A percentile compares a stretch with the other conserved stretches of the same genome.
These are phyloP conservation scores for Pseudogymnoascus sp. DNA, from an alignment of 2,329 filamentous ascomycete genomes.

Conservation along the genomic window DNA sequence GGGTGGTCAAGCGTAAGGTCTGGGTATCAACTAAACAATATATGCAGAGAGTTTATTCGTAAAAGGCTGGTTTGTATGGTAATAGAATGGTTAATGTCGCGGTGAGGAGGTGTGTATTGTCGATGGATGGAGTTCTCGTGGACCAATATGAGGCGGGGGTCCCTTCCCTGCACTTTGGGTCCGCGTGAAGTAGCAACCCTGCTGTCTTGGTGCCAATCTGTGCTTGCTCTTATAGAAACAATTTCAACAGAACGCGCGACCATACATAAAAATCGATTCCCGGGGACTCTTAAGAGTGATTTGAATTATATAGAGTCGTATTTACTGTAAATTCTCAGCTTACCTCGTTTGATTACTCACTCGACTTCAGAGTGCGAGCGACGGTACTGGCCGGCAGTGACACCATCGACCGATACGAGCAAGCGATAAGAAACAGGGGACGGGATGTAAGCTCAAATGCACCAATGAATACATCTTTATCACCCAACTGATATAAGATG, in stretches of 20 bases:
- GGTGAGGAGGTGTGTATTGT: not conserved
- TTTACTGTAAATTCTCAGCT: not conserved
- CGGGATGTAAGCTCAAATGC: not conserved
- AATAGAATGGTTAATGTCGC: constrained; percentile 3
- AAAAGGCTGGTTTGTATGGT: not conserved
- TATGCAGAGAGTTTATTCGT: not conserved
- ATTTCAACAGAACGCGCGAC: not conserved
- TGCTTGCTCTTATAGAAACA: not conserved
- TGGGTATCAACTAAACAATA: constrained; percentile 1
- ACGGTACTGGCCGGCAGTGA: not conserved
- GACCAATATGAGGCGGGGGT: constrained; percentile 9
- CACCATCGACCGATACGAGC: constrained; percentile 1
- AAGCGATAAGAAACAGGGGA: constrained; percentile 1
- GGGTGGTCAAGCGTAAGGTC: not conserved
- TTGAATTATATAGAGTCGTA: not conserved
- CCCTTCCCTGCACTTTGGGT: constrained; percentile 1
- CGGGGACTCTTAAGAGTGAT: not conserved
- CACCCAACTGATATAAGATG: not conserved
- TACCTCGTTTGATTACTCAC: not conserved
- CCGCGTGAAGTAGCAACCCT: constrained; percentile 3
- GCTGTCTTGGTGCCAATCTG: constrained; percentile 5
- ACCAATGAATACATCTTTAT: not conserved
- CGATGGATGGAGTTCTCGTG: constrained; percentile 2
- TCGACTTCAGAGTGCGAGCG: not conserved
- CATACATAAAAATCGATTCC: not conserved